phyloP scores from a whole-genome alignment of 768 basidiomycete species.

The Trametes meyenii region DNA sequence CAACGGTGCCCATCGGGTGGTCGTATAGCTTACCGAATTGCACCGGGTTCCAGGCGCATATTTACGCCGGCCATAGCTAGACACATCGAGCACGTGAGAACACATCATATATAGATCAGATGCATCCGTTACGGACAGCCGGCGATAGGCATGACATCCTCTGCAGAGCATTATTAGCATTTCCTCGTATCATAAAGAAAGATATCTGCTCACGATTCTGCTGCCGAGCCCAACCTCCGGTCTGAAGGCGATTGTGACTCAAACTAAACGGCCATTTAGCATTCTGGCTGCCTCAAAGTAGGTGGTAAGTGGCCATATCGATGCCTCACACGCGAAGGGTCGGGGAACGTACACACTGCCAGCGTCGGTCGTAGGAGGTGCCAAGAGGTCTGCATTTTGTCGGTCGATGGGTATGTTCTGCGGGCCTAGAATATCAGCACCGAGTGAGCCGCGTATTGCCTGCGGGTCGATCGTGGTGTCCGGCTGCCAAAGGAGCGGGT shows the following conservation, averaged over 20 bases:
- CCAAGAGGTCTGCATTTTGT: conserved; percentile 58
- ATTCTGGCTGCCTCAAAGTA: conserved; percentile 38
- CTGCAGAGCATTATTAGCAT: conserved; percentile 26
- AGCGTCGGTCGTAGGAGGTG: conserved; percentile 64
- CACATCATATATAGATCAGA: background rate
- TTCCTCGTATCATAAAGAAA: background rate
- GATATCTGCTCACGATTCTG: conserved; percentile 48
- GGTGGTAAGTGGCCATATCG: background rate
- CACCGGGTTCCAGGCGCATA: conserved; percentile 39
- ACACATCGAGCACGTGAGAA: background rate
- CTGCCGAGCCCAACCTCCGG: conserved; percentile 66
- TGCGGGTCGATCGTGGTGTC: conserved; percentile 35
- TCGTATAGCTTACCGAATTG: conserved; percentile 29
- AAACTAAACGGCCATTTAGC: conserved; percentile 66
- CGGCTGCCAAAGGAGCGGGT: conserved; percentile 26
- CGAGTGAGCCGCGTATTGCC: conserved; percentile 48
- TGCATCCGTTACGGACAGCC: conserved; percentile 23
- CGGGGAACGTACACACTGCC: conserved; percentile 47
- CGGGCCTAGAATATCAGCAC: conserved; percentile 55
- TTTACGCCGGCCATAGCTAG: conserved; percentile 36
- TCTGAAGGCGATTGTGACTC: conserved; percentile 61
- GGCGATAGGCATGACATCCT: conserved; percentile 42
- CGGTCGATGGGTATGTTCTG: conserved; percentile 54
- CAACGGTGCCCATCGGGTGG: background rate
- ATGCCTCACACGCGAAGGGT: background rate